A percentile compares a stretch with the other conserved stretches of the same genome.
Evolutionary conservation across 2,329 filamentous ascomycete genomes (phyloP).

Genomic region (Alternaria sp.): DNA sequence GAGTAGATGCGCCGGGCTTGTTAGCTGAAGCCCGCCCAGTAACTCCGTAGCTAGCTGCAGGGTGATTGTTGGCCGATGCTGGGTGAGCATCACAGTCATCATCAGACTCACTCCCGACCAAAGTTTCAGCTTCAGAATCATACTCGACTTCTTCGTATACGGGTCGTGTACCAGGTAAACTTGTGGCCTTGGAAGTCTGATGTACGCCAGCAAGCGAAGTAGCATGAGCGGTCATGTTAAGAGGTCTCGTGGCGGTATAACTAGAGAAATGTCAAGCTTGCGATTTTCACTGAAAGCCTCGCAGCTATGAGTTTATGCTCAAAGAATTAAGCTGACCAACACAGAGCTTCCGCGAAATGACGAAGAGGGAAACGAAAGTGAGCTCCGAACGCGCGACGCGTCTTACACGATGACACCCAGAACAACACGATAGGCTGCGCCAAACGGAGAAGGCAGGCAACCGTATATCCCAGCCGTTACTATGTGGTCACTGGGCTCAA

Average conservation of each 20-base stretch:
- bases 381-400: neutral
- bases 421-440: neutral
- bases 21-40: constrained; percentile 4
- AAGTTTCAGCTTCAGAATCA: constrained; percentile 16
- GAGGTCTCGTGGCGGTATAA: neutral
- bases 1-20: constrained; percentile 3
- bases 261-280: neutral
- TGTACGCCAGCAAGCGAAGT: neutral
- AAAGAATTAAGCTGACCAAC: neutral
- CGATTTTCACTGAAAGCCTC: neutral
- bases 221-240: neutral
- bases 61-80: constrained; percentile 4
- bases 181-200: constrained; percentile 1
- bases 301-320: neutral
- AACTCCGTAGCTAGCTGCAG: constrained; percentile 9
- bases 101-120: constrained; percentile 16
- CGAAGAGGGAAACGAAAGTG: constrained; percentile 2
- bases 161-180: constrained; percentile 18
- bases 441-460: neutral
- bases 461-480: neutral
- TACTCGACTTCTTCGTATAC: neutral
- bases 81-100: constrained; percentile 8
- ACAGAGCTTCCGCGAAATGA: neutral
- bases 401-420: neutral
- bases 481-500: neutral